These are phyloP conservation scores for Fraxinus floribunda DNA, from an alignment of 305 asterid species.

Conservation along the genomic window DNA sequence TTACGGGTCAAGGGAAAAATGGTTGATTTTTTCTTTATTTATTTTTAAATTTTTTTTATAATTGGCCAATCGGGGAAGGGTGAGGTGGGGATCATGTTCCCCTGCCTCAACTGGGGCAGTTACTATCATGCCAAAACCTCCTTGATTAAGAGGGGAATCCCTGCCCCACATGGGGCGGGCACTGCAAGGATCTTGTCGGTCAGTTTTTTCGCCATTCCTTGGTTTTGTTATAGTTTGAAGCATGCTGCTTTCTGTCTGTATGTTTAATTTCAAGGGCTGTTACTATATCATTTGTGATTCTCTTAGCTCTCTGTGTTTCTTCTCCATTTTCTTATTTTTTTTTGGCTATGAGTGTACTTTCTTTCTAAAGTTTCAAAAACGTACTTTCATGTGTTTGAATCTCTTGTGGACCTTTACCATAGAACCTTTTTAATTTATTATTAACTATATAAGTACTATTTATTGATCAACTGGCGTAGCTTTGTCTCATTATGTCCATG, in stretches of 20 bases:
- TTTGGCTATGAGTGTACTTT: background rate
- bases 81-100: background rate
- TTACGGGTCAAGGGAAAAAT: background rate
- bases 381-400: background rate
- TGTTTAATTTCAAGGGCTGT: background rate
- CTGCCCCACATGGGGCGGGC: background rate
- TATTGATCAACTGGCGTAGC: conserved; percentile 8
- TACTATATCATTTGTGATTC: background rate
- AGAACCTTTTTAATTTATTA: conserved; percentile 14
- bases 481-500: conserved; percentile 23
- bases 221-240: background rate
- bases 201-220: conserved; percentile 8
- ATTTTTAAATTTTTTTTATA: background rate
- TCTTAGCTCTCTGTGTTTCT: background rate
- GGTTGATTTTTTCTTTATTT: too few relatives aligned
- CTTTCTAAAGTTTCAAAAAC: background rate
- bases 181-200: background rate
- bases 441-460: conserved; percentile 7
- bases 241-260: background rate
- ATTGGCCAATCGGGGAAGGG: background rate
- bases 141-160: background rate
- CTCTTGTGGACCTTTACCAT: background rate
- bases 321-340: background rate
- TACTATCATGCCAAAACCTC: background rate
- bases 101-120: background rate